phyloP scores from a whole-genome alignment of 768 basidiomycete species.

The Boletus rufocinnamomeus region DNA sequence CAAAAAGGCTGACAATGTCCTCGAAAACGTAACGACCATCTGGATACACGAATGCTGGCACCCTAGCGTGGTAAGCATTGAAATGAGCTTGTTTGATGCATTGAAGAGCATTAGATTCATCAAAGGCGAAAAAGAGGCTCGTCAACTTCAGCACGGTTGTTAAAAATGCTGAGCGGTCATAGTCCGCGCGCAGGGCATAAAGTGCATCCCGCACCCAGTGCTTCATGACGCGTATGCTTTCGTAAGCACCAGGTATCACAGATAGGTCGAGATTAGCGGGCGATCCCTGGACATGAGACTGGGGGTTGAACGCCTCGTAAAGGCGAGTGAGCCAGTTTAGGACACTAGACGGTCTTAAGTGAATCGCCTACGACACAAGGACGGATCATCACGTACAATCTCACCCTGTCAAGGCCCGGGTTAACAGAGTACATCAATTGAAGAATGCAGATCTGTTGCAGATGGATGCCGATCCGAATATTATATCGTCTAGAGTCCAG shows the following conservation, averaged over 20 bases:
- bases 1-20: constrained; percentile 34
- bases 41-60: constrained; percentile 11
- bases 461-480: constrained; percentile 41
- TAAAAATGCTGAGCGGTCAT: constrained; percentile 34
- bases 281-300: constrained; percentile 47
- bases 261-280: constrained; percentile 35
- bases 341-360: neutral
- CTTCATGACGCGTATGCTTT: constrained; percentile 39
- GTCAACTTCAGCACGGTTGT: constrained; percentile 42
- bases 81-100: constrained; percentile 39
- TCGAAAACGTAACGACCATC: constrained; percentile 31
- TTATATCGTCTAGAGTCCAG: constrained; percentile 39
- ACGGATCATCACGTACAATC: constrained; percentile 5
- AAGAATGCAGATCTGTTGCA: constrained; percentile 54
- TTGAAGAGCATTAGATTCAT: constrained; percentile 31
- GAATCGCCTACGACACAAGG: neutral
- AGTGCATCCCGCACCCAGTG: constrained; percentile 49
- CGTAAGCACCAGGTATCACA: constrained; percentile 42
- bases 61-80: constrained; percentile 7
- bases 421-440: constrained; percentile 29
- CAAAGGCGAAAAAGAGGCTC: constrained; percentile 41
- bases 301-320: constrained; percentile 52
- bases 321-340: constrained; percentile 45
- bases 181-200: constrained; percentile 30
- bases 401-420: constrained; percentile 1